Conservation (phyloP, 441 rosid species). For the Raphanus hybrid region DNA sequence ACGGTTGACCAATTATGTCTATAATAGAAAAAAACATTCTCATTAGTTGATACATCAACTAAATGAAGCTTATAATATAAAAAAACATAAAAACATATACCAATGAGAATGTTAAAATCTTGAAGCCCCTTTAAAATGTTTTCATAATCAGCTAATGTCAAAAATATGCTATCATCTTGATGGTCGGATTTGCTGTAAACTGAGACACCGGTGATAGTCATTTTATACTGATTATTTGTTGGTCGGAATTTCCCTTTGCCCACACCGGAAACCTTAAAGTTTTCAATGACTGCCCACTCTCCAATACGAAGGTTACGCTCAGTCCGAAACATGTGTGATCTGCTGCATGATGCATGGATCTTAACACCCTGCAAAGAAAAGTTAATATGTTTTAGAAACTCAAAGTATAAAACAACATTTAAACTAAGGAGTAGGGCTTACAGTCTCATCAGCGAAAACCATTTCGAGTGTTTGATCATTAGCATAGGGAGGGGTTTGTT, state of each 20-base stretch:
- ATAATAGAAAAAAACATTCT: no score
- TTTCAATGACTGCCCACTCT: background rate
- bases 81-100: background rate
- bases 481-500: background rate
- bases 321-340: background rate
- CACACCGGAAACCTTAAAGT: background rate
- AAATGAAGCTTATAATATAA: background rate
- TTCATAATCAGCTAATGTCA: background rate
- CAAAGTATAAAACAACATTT: background rate
- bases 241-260: background rate
- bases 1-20: background rate
- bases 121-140: background rate
- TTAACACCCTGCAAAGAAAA: background rate
- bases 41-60: background rate
- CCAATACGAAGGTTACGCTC: background rate
- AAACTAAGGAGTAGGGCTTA: background rate
- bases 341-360: background rate
- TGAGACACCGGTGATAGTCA: background rate
- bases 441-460: background rate
- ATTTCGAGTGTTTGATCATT: background rate
- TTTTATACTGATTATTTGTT: background rate
- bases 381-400: background rate
- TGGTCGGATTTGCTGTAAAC: background rate
- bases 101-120: background rate
- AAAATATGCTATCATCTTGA: background rate